phyloP scores from a whole-genome alignment of 805 yeast genomes.

The Myxozyma geophila region DNA sequence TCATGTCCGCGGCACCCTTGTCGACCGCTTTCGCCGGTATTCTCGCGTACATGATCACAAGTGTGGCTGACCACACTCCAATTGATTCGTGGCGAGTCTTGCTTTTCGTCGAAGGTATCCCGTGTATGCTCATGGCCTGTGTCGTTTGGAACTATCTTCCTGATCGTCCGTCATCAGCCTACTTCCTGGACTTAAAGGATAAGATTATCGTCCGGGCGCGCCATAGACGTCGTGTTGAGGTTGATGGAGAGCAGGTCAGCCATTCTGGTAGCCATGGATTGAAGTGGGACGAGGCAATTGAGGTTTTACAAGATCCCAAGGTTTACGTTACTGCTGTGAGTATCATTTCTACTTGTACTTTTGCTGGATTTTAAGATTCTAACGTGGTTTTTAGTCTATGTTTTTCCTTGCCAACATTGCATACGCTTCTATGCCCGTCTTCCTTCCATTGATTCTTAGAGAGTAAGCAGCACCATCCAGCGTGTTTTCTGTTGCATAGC shows the following conservation, averaged over 20 bases:
- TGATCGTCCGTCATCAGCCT: slow-evolving; percentile 52
- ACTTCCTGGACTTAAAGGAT: slow-evolving; percentile 44
- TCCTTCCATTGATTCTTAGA: slow-evolving; percentile 57
- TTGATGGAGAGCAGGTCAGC: slow-evolving; percentile 34
- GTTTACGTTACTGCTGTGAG: slow-evolving; percentile 37
- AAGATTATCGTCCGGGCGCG: slow-evolving; percentile 35
- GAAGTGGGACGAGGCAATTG: slow-evolving; percentile 34
- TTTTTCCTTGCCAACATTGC: slow-evolving; percentile 36
- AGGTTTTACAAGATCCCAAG: slow-evolving; percentile 35
- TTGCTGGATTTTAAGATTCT: not conserved
- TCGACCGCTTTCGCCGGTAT: slow-evolving; percentile 51
- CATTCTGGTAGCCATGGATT: slow-evolving; percentile 28
- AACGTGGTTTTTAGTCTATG: slow-evolving; percentile 21
- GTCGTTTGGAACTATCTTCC: slow-evolving; percentile 44
- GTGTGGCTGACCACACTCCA: slow-evolving; percentile 32
- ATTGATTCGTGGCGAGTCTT: slow-evolving; percentile 51
- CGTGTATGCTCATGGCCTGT: slow-evolving; percentile 51
- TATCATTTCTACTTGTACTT: not conserved
- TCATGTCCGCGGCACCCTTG: slow-evolving; percentile 48
- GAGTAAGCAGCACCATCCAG: slow-evolving; percentile 25
- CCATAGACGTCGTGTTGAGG: slow-evolving; percentile 30
- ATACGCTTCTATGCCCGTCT: slow-evolving; percentile 35
- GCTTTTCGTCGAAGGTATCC: slow-evolving; percentile 51
- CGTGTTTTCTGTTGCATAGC: not conserved
- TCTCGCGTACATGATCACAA: slow-evolving; percentile 44